phyloP scores from a whole-genome alignment of 768 basidiomycete genomes.

The Trametopsis cervina region DNA sequence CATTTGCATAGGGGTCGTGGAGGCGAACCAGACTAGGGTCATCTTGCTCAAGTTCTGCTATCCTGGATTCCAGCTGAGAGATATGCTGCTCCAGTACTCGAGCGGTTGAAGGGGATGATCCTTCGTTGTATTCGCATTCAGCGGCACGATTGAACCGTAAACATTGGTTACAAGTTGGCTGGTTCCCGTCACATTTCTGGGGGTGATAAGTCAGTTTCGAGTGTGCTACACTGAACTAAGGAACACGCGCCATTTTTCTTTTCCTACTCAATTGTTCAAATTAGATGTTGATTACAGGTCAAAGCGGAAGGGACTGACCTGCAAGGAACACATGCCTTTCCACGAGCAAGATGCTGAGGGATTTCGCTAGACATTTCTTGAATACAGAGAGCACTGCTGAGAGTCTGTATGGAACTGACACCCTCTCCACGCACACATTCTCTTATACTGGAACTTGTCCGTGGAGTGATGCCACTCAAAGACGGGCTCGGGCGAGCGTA shows the following conservation, averaged over 20 bases:
- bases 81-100: slow-evolving; percentile 53
- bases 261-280: neutral
- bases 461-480: neutral
- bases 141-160: slow-evolving; percentile 37
- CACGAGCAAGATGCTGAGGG: slow-evolving; percentile 10
- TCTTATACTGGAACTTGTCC: neutral
- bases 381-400: neutral
- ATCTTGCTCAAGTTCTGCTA: slow-evolving; percentile 31
- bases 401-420: neutral
- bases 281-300: neutral
- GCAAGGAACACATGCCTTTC: slow-evolving; percentile 15
- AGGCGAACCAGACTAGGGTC: slow-evolving; percentile 52
- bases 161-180: slow-evolving; percentile 59
- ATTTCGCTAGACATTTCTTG: slow-evolving; percentile 7
- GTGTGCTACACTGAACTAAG: slow-evolving; percentile 30
- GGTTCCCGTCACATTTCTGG: slow-evolving; percentile 59
- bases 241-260: slow-evolving; percentile 7
- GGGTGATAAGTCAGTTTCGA: neutral
- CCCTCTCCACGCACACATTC: neutral
- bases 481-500: slow-evolving; percentile 12
- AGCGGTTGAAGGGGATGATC: slow-evolving; percentile 48
- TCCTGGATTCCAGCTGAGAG: slow-evolving; percentile 43
- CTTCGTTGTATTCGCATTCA: slow-evolving; percentile 62
- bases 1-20: slow-evolving; percentile 47
- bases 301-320: slow-evolving; percentile 2